A percentile compares a stretch with the other conserved stretches of the same genome.
Conservation (phyloP, 441 rosid species). For the Syzygium syzygioides region DNA sequence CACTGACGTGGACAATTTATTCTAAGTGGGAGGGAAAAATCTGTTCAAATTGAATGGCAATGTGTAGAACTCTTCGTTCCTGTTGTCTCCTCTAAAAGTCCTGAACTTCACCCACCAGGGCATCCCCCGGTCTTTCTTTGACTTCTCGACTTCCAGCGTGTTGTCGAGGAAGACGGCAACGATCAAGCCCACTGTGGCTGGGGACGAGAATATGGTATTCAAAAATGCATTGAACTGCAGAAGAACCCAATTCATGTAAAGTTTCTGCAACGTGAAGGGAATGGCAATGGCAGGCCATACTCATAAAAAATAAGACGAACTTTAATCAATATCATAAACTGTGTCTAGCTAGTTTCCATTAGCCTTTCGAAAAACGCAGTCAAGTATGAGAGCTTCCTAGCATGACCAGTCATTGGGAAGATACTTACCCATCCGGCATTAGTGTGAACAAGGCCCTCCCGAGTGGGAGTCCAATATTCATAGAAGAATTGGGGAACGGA, state of each 20-base stretch:
- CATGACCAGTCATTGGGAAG: neutral
- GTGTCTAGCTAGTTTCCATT: neutral
- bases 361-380: neutral
- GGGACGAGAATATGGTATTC: constrained; percentile 60
- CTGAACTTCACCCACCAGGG: constrained; percentile 83
- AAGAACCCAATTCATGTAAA: neutral
- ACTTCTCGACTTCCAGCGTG: constrained; percentile 49
- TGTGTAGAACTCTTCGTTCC: constrained; percentile 69
- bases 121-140: constrained; percentile 69
- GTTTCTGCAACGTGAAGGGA: neutral
- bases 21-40: constrained; percentile 63
- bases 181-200: constrained; percentile 52
- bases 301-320: neutral
- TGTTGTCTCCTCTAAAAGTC: constrained; percentile 53
- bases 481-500: constrained; percentile 57
- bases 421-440: constrained; percentile 54
- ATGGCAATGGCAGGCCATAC: neutral
- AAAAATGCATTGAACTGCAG: constrained; percentile 52
- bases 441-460: constrained; percentile 48
- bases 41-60: constrained; percentile 71
- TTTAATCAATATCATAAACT: neutral
- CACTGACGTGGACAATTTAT: too few relatives aligned
- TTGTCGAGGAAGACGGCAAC: constrained; percentile 54
- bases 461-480: constrained; percentile 39
- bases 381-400: neutral